Base-by-base conservation (phyloP, 2,329 filamentous ascomycete genomes). In the Apiospora pterosperma region DNA sequence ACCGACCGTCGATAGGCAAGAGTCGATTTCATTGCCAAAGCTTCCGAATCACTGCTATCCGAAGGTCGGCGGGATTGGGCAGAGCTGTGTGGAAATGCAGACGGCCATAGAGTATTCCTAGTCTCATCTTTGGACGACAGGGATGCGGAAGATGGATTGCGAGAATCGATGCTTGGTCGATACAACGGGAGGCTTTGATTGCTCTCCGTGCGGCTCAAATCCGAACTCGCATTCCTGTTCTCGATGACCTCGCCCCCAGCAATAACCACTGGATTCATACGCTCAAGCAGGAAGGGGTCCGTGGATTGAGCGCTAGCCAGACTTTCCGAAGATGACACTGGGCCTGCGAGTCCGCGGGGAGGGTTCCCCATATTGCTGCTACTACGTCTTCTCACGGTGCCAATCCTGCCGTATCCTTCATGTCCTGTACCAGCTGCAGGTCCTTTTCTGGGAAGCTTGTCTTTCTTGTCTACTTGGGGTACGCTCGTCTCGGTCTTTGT, bases 381-480 rank as follows among this genome's bases (percentile, higher is more conserved):
- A 63, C 88, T 92, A 63, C 90, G 85, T 36, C 90, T 85, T 65
- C 88, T 85, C 36, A 81, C 71, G 5, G 83, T 80, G 3, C 88
- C 88, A 64, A 92, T 81, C 64, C 85, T 85, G 0, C 90, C 90
- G 71, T 95, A 94, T 1, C 91, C 91, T 79, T 98, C 95, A 72
- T 98, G 93, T 0, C 95, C 95, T 41, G 95, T 98, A n/a, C 95
- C 95, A 44, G 95, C 95, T 19, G 86, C 88, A 25, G 95, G 95
- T 0, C 95, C 94, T 76, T 93, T 95, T 34, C 91, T 85, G 28
- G 80, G 66, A 8, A 80, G 73, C 67, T 84, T 88, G 10, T 89
- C 88, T 41, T 84, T 82, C 73, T 85, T 88, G n/a, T 88, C 84
- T 0, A 75, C 66, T 23, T 76, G 76, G 12, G 77, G 66, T n/a